phyloP scores from a whole-genome alignment of 2,329 filamentous ascomycete genomes.

The Fulvia fulva region DNA sequence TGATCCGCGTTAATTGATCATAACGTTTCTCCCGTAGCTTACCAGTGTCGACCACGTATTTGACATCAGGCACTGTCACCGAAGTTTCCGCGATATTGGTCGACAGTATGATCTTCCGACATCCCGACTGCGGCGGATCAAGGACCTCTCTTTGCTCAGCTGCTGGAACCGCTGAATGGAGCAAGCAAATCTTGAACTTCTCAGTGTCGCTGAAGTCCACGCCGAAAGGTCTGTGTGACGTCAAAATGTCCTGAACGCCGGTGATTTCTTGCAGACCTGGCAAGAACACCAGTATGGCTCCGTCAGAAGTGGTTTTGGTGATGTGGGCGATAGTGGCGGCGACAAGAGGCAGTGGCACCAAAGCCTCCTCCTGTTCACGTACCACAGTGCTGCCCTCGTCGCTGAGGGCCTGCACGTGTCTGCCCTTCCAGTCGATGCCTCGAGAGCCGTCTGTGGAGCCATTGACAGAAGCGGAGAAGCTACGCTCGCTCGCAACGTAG shows the following conservation, averaged over 20 bases:
- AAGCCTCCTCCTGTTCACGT: slow-evolving; percentile 35
- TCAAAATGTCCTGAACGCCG: slow-evolving; percentile 32
- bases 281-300: slow-evolving; percentile 49
- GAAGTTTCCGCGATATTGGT: slow-evolving; percentile 52
- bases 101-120: slow-evolving; percentile 48
- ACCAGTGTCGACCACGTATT: slow-evolving; percentile 49
- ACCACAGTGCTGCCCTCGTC: slow-evolving; percentile 18
- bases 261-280: slow-evolving; percentile 43
- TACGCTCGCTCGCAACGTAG: slow-evolving; percentile 20
- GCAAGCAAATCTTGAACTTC: slow-evolving; percentile 42
- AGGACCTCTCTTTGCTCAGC: slow-evolving; percentile 44
- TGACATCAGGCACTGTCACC: slow-evolving; percentile 51
- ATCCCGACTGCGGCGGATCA: slow-evolving; percentile 36
- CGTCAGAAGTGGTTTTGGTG: slow-evolving; percentile 38
- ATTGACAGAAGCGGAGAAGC: slow-evolving; percentile 10
- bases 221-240: slow-evolving; percentile 26
- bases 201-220: slow-evolving; percentile 40
- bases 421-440: slow-evolving; percentile 41
- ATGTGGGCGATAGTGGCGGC: slow-evolving; percentile 46
- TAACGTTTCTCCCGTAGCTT: slow-evolving; percentile 40
- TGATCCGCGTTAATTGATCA: slow-evolving; percentile 38
- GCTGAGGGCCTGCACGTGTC: slow-evolving; percentile 24
- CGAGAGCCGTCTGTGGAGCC: slow-evolving; percentile 7
- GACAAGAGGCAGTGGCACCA: slow-evolving; percentile 42
- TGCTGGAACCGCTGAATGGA: slow-evolving; percentile 45